Conservation (phyloP, 805 yeast genomes). For the Kluyveromyces aestuarii region DNA sequence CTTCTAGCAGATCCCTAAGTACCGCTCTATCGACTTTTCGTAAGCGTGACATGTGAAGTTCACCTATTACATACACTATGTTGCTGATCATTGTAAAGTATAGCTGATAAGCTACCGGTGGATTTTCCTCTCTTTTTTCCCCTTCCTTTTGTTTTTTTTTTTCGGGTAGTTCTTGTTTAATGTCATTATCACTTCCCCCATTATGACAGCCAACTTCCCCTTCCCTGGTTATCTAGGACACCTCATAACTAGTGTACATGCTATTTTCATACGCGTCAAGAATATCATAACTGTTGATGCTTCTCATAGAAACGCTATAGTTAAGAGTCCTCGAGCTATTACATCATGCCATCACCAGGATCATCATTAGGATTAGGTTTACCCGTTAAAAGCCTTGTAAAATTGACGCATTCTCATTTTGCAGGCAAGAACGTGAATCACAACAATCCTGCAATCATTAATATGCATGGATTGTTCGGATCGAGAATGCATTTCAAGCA, state of each 20-base stretch:
- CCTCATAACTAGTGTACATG: too few species aligned
- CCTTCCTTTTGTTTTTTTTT: neutral
- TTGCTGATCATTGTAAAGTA: neutral
- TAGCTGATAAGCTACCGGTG: too few species aligned
- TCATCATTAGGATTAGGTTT: neutral
- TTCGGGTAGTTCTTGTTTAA: neutral
- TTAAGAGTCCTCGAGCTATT: neutral
- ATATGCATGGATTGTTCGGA: conserved; percentile 49
- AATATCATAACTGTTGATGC: neutral
- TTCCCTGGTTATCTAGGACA: too few species aligned
- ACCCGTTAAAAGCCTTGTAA: conserved; percentile 15
- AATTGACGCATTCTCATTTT: conserved; percentile 12
- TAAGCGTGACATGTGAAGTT: conserved; percentile 16
- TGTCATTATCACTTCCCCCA: neutral
- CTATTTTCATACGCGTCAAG: too few species aligned
- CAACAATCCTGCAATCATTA: conserved; percentile 32
- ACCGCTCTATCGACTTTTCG: conserved; percentile 13
- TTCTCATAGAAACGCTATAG: too few species aligned
- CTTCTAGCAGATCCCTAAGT: conserved; percentile 4
- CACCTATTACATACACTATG: neutral
- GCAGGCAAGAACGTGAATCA: neutral
- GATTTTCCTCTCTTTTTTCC: neutral
- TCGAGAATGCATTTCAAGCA: conserved; percentile 35
- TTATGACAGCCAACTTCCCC: neutral
- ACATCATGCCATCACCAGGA: neutral